Conservation (phyloP, 2,329 filamentous ascomycete genomes). For the Lomentospora prolificans region DNA sequence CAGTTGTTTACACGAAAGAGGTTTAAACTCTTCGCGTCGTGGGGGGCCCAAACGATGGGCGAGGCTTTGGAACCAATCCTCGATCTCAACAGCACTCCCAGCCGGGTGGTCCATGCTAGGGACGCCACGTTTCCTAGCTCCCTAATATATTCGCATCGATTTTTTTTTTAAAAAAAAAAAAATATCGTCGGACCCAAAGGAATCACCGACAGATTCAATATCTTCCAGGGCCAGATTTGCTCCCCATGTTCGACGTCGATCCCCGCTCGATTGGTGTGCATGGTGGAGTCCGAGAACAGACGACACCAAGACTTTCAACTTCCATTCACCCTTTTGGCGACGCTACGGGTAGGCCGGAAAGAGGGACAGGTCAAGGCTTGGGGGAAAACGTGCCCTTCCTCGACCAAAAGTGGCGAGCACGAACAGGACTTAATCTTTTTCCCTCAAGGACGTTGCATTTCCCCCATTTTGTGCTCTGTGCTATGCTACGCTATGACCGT, state of each 20-base stretch:
- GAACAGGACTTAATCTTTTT: too few relatives aligned
- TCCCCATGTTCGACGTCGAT: neutral
- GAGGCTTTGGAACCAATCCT: too few relatives aligned
- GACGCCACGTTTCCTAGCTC: neutral
- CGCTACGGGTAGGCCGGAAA: neutral
- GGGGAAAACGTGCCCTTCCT: too few relatives aligned
- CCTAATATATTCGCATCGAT: neutral
- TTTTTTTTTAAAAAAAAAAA: too few relatives aligned
- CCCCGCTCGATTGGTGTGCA: neutral
- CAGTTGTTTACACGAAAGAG: too few relatives aligned
- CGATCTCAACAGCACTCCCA: neutral
- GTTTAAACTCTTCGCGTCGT: too few relatives aligned
- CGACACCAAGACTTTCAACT: neutral
- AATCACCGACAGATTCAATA: neutral
- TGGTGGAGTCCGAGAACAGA: neutral
- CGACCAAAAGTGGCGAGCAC: too few relatives aligned
- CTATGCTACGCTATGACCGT: neutral
- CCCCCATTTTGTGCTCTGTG: neutral
- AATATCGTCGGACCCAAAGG: neutral
- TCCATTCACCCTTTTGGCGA: neutral
- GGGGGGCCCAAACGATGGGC: too few relatives aligned
- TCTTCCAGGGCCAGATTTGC: neutral
- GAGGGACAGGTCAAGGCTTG: too few relatives aligned
- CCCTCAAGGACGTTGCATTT: neutral
- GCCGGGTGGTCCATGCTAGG: neutral